A percentile compares a stretch with the other conserved stretches of the same genome.
Evolutionary conservation across 2,329 filamentous ascomycete species (phyloP).

Genomic region (Colletotrichum orchidophilum): DNA sequence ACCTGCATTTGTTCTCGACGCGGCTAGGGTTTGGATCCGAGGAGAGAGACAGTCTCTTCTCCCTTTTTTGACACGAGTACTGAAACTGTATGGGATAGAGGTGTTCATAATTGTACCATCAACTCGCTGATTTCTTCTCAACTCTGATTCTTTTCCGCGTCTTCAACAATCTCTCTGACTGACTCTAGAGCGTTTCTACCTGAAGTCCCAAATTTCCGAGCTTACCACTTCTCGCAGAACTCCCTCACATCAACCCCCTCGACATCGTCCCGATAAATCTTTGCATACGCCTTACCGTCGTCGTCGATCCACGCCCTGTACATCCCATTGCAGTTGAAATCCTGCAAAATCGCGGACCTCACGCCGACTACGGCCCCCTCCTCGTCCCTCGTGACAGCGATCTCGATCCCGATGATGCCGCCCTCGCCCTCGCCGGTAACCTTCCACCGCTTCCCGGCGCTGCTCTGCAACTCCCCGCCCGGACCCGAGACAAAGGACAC

Average conservation of each 20-base stretch:
- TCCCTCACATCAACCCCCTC: constrained; percentile 27
- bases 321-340: constrained; percentile 90
- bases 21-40: constrained; percentile 3
- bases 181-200: neutral
- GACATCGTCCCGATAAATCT: constrained; percentile 58
- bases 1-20: neutral
- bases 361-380: constrained; percentile 53
- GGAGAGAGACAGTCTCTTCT: constrained; percentile 2
- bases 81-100: constrained; percentile 23
- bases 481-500: constrained; percentile 74
- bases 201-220: neutral
- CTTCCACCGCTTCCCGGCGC: constrained; percentile 78
- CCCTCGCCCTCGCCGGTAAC: constrained; percentile 82
- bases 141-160: neutral
- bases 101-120: constrained; percentile 30
- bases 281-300: constrained; percentile 64
- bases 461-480: constrained; percentile 76
- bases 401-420: constrained; percentile 85
- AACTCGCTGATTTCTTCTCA: neutral
- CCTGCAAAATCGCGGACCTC: constrained; percentile 69
- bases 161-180: neutral
- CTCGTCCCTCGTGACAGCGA: constrained; percentile 56
- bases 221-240: constrained; percentile 18
- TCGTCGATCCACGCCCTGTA: constrained; percentile 81
- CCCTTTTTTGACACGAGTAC: constrained; percentile 5